Conservation (phyloP, 192 early-diverging fungal species). For the Coemansia sp. region DNA sequence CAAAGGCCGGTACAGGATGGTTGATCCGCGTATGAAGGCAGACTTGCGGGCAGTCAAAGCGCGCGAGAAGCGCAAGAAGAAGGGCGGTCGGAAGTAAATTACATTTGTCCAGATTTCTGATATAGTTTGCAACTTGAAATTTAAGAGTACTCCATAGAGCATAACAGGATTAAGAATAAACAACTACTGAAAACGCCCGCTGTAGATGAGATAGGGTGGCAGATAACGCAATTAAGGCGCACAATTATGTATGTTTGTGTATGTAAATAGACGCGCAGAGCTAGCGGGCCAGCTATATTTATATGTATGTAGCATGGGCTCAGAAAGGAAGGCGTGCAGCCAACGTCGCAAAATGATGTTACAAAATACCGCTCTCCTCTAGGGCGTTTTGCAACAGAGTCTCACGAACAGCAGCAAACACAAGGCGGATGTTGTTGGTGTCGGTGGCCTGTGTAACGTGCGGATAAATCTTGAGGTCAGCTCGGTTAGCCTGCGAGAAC, state of each 20-base stretch:
- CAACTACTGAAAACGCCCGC: slow-evolving; percentile 3
- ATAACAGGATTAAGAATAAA: neutral
- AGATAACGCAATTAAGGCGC: neutral
- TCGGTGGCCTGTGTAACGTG: slow-evolving; percentile 91
- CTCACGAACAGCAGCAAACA: slow-evolving; percentile 92
- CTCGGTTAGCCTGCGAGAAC: slow-evolving; percentile 83
- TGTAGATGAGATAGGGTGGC: neutral
- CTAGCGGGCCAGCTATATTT: neutral
- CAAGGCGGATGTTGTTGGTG: slow-evolving; percentile 82
- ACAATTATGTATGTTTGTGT: neutral
- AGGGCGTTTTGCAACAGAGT: slow-evolving; percentile 86
- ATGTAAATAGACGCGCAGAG: neutral
- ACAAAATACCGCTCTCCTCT: slow-evolving; percentile 74
- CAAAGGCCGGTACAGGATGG: slow-evolving; percentile 98
- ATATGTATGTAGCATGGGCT: neutral
- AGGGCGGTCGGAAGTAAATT: slow-evolving; percentile 10
- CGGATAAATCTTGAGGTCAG: slow-evolving; percentile 77
- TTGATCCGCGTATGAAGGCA: slow-evolving; percentile 95
- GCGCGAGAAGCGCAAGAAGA: slow-evolving; percentile 37
- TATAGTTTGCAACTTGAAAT: too few species aligned
- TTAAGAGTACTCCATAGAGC: too few species aligned
- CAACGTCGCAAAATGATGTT: neutral
- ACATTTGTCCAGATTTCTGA: neutral
- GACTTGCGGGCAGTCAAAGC: slow-evolving; percentile 81
- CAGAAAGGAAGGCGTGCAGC: too few species aligned